These are phyloP conservation scores for Tuber microsphaerosporum DNA, from an alignment of 495 filamentous ascomycete species.

Conservation along the genomic window DNA sequence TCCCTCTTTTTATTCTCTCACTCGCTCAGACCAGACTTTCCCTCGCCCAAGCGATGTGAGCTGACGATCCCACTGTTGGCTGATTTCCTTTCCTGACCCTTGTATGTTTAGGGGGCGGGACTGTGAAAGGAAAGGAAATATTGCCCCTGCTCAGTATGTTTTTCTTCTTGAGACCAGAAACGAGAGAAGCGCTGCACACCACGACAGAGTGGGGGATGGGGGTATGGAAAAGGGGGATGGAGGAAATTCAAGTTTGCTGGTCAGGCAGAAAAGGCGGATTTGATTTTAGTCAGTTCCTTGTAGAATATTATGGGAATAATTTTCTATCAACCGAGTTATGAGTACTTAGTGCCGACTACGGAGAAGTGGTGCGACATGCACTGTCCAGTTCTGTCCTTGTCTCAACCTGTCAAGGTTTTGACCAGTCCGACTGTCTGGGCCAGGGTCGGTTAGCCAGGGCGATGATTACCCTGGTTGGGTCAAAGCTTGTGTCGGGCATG, in stretches of 20 bases:
- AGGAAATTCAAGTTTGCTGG: neutral
- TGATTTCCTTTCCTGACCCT: constrained; percentile 12
- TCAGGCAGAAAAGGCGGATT: neutral
- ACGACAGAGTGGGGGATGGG: neutral
- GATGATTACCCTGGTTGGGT: neutral
- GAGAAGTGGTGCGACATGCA: neutral
- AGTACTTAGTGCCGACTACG: constrained; percentile 1
- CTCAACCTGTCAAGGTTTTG: neutral
- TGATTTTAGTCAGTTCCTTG: neutral
- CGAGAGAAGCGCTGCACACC: neutral
- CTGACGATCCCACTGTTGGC: constrained; percentile 20
- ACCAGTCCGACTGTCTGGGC: neutral
- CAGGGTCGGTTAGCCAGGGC: neutral
- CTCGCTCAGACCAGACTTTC: neutral
- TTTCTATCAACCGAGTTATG: constrained; percentile 1
- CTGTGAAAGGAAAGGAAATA: neutral
- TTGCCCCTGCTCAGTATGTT: neutral
- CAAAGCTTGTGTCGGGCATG: neutral
- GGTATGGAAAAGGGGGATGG: neutral
- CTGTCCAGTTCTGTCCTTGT: constrained; percentile 1
- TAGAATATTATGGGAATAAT: neutral
- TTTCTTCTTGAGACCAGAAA: neutral
- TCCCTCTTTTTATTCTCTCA: neutral
- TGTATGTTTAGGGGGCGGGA: neutral
- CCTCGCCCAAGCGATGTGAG: constrained; percentile 13